These are phyloP conservation scores for Capsicum rhomboideum DNA, from an alignment of 257 asterid species.

Conservation along the genomic window DNA sequence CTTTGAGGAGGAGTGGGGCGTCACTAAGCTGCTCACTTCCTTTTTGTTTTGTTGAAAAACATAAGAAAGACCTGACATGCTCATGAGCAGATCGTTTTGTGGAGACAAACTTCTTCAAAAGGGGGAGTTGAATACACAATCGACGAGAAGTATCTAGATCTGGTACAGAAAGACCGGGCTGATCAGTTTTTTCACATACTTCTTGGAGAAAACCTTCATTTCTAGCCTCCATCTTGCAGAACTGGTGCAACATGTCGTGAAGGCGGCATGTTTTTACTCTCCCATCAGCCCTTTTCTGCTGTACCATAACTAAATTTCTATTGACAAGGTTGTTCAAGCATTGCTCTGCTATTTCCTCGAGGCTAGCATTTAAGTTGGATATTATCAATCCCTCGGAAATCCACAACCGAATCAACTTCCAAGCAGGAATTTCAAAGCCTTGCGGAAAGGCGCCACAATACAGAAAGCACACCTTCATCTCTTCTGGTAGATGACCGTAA, in stretches of 20 bases:
- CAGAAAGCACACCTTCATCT: constrained; percentile 6
- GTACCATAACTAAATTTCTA: constrained; percentile 12
- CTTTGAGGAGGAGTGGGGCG: too few relatives aligned
- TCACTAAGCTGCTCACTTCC: too few relatives aligned
- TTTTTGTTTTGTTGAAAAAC: neutral
- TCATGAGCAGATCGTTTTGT: neutral
- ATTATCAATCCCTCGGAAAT: constrained; percentile 35
- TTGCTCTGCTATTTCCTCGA: constrained; percentile 31
- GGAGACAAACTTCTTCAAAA: neutral
- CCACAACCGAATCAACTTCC: constrained; percentile 30
- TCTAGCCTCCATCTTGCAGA: constrained; percentile 25
- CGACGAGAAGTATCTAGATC: too few relatives aligned
- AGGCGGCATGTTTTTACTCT: constrained; percentile 24
- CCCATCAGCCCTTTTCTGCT: constrained; percentile 6
- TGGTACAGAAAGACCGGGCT: too few relatives aligned
- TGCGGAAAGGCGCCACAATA: constrained; percentile 14
- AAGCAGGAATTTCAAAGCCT: constrained; percentile 18
- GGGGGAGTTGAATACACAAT: too few relatives aligned
- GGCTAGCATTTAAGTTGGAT: neutral
- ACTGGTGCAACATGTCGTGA: constrained; percentile 20
- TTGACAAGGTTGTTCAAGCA: constrained; percentile 23
- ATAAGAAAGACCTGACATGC: neutral
- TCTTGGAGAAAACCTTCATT: constrained; percentile 11
- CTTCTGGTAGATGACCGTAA: neutral
- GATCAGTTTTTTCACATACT: too few relatives aligned